phyloP scores from a whole-genome alignment of 441 rosid species.

The Jatropha multifida region DNA sequence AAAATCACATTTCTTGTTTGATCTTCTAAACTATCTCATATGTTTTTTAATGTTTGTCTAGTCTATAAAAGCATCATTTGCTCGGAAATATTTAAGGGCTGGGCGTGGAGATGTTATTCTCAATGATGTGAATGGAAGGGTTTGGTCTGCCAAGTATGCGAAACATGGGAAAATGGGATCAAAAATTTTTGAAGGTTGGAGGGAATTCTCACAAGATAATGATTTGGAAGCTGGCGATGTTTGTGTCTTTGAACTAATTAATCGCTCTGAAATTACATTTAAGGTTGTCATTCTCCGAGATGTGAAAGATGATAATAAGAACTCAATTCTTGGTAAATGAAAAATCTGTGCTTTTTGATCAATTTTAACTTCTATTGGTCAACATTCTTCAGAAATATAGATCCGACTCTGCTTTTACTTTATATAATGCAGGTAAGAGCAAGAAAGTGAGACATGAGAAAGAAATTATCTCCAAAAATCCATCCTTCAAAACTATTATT shows the following conservation, averaged over 20 bases:
- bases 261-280: background rate
- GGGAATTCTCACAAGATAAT: constrained; percentile 19
- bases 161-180: background rate
- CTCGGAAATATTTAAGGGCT: constrained; percentile 10
- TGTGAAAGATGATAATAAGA: too few relatives aligned
- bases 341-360: too few relatives aligned
- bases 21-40: too few relatives aligned
- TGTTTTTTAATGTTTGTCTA: background rate
- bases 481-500: too few relatives aligned
- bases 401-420: too few relatives aligned
- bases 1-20: too few relatives aligned
- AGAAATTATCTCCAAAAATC: too few relatives aligned
- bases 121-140: constrained; percentile 1
- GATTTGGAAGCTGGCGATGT: constrained; percentile 22
- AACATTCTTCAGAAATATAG: too few relatives aligned
- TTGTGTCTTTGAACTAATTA: constrained; percentile 27
- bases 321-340: too few relatives aligned
- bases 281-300: constrained; percentile 13
- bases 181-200: constrained; percentile 21
- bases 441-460: too few relatives aligned
- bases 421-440: too few relatives aligned
- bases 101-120: background rate
- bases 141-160: constrained; percentile 14
- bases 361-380: too few relatives aligned
- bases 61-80: constrained; percentile 19